Conservation (phyloP, 1,284 basidiomycete species). For the Rhodotorula sp. region DNA sequence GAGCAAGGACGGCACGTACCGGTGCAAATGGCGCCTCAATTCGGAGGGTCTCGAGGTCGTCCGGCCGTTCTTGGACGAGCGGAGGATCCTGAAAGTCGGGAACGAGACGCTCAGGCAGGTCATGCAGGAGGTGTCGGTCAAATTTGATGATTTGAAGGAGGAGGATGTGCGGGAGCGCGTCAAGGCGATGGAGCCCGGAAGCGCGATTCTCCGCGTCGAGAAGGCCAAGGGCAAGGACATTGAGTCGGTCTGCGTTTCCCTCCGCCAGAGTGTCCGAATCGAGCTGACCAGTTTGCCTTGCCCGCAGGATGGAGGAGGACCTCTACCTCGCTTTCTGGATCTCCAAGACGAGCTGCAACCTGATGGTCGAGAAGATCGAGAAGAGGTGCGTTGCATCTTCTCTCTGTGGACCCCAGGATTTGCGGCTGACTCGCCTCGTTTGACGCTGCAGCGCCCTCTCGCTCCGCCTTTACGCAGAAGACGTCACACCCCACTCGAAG, state of each 20-base stretch:
- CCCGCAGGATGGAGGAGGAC: conserved; percentile 65
- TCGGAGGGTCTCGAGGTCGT: conserved; percentile 81
- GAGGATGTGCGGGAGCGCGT: conserved; percentile 58
- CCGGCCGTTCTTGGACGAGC: conserved; percentile 70
- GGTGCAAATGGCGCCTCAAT: conserved; percentile 65
- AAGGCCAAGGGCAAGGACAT: conserved; percentile 56
- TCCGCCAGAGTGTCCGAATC: too few species aligned
- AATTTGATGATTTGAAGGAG: conserved; percentile 60
- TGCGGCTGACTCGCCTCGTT: not conserved
- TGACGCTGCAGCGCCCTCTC: conserved; percentile 62
- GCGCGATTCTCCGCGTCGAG: conserved; percentile 68
- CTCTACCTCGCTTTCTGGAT: conserved; percentile 86
- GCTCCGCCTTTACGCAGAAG: conserved; percentile 72
- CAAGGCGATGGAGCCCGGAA: conserved; percentile 60
- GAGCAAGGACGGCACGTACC: conserved; percentile 50
- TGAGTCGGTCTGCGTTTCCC: conserved; percentile 55
- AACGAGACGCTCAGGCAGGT: conserved; percentile 65
- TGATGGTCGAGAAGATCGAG: conserved; percentile 92
- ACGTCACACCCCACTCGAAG: conserved; percentile 57
- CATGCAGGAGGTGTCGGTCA: conserved; percentile 39
- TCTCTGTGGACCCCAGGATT: too few species aligned
- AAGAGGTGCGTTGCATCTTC: conserved; percentile 65
- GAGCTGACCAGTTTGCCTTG: not conserved
- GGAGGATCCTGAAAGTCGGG: conserved; percentile 63
- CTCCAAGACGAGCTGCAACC: conserved; percentile 73